phyloP scores from a whole-genome alignment of 805 yeast genomes.

The Priceomyces haplophilus region DNA sequence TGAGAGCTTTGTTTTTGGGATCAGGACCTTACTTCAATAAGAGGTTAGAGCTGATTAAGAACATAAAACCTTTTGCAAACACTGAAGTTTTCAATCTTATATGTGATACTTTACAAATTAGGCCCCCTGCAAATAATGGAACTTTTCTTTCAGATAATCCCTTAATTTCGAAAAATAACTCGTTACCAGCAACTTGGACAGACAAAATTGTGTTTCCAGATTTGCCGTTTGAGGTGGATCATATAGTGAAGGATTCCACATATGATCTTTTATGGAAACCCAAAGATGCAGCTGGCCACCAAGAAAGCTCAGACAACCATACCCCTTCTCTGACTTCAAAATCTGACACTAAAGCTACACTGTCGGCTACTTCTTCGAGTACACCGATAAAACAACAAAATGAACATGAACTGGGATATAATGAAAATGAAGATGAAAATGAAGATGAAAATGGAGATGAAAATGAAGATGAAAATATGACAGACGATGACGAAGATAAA shows the following conservation, averaged over 20 bases:
- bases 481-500: not conserved
- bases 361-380: not conserved
- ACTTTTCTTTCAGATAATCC: slow-evolving; percentile 15
- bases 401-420: not conserved
- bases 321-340: not conserved
- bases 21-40: slow-evolving; percentile 72
- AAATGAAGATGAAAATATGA: too few species aligned
- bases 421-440: not conserved
- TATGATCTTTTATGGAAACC: slow-evolving; percentile 45
- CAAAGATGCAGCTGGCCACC: not conserved
- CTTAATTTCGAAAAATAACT: slow-evolving; percentile 19
- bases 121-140: slow-evolving; percentile 63
- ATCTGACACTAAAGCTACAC: not conserved
- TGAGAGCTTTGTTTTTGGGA: slow-evolving; percentile 81
- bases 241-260: slow-evolving; percentile 46
- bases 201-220: slow-evolving; percentile 50
- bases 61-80: slow-evolving; percentile 65
- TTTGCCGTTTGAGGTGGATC: slow-evolving; percentile 45
- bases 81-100: slow-evolving; percentile 70
- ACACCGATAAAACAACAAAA: not conserved
- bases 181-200: slow-evolving; percentile 43
- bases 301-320: not conserved
- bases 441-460: too few species aligned
- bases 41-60: slow-evolving; percentile 22
- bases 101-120: slow-evolving; percentile 56